Conservation (phyloP, 2,329 filamentous ascomycete species). For the Diaporthe batatas region DNA sequence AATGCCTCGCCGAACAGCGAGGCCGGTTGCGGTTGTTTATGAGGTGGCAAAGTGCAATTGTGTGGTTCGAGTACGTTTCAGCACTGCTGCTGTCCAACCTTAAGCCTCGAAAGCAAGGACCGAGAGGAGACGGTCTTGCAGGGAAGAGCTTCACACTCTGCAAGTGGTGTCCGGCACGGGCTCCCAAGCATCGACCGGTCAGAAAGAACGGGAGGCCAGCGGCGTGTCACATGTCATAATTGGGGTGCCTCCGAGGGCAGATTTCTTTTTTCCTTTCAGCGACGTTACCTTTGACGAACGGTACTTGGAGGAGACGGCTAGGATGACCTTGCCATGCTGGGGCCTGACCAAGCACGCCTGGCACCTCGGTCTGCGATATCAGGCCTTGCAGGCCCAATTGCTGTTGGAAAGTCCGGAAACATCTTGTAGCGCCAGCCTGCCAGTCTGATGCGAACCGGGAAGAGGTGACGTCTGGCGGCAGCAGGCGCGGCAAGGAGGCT, state of each 20-base stretch:
- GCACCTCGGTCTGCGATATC: not conserved
- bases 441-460: conserved; percentile 1
- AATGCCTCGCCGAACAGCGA: not conserved
- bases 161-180: not conserved
- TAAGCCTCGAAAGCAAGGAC: not conserved
- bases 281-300: conserved; percentile 15
- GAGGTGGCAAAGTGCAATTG: conserved; percentile 7
- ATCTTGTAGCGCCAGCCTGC: too few species aligned
- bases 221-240: conserved; percentile 3
- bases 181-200: not conserved
- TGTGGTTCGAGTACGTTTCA: conserved; percentile 21
- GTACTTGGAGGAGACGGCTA: conserved; percentile 9
- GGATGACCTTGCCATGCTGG: conserved; percentile 7
- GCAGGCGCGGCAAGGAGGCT: conserved; percentile 17
- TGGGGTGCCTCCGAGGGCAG: conserved; percentile 10
- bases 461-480: conserved; percentile 4
- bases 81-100: conserved; percentile 13
- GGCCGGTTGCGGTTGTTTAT: not conserved
- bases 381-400: not conserved
- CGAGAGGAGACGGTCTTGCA: not conserved
- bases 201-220: not conserved
- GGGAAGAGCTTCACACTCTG: not conserved
- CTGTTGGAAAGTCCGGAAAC: not conserved
- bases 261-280: conserved; percentile 8
- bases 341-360: not conserved